Evolutionary conservation across 73 alveolate species (phyloP), one percentile per base, ranked within the genome.

Genomic region (Urostyla sp.): DNA sequence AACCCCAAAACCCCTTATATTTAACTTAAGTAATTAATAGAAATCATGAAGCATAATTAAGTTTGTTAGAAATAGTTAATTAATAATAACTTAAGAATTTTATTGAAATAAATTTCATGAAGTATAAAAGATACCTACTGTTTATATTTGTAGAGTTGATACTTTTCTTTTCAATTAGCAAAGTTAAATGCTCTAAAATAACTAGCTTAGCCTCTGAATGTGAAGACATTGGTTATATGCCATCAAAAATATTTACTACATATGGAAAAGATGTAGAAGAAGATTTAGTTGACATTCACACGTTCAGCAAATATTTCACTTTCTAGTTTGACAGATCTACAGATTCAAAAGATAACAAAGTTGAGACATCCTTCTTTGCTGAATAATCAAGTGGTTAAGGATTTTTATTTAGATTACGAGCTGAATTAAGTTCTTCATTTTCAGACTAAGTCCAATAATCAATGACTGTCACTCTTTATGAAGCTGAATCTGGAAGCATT

Each of bases 381-480:
- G 51, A 59, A 6, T n/a, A 66, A 37, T 66, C 59, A 11, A 24
- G 66, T 6, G 59, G 63, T 40, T 46, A 66, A 37, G 80, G 80
- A 21, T 45, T 66, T 34, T 40, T 66, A 59, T 10, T 66, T 5
- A 37, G 28, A 20, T 11, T 66, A 3, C 34, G 46, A 37, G 6
- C 80, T 4, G 80, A 66, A 28, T 45, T 66, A 43, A 66, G 59
- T 44, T 45, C 80, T 4, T 37, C 80, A 11, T 66, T 45, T 28
- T 40, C 51, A 40, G 43, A 37, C 45, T 5, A 44, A 46, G 80
- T 66, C 18, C n/a, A 44, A 44, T 26, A 66, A 26, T 59, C 66
- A 4, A 37, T 66, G 66, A 6, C 66, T 2, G 80, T 66, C n/a
- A 15, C 66, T 2, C n/a, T 66, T 7, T 21, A 66, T 21, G 24